Evolutionary conservation across 176 grass and related monocot genomes (phyloP).

Genomic region (Thalia dealbata): DNA sequence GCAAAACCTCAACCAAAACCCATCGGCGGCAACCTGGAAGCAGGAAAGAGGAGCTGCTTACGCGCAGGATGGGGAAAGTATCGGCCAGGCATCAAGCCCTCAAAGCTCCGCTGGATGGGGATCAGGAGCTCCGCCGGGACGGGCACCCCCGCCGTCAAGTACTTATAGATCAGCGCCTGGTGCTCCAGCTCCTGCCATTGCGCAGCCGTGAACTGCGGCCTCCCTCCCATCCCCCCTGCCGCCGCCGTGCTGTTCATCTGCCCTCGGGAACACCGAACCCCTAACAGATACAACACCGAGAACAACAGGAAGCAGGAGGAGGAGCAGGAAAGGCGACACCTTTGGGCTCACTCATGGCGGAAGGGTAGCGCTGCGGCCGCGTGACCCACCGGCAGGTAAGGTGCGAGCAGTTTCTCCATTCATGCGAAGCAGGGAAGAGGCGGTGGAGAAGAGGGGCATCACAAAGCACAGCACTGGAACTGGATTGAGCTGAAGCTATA

Average conservation of each 20-base stretch:
- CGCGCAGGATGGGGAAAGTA: conserved; percentile 69
- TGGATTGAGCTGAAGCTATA: neutral
- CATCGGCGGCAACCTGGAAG: neutral
- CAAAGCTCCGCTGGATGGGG: conserved; percentile 54
- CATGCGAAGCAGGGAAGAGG: conserved; percentile 26
- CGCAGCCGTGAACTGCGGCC: conserved; percentile 55
- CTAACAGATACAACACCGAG: neutral
- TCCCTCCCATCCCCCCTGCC: neutral
- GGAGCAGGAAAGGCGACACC: neutral
- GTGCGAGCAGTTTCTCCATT: conserved; percentile 7
- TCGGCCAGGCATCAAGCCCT: conserved; percentile 34
- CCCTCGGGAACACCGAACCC: neutral
- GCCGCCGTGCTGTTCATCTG: conserved; percentile 23
- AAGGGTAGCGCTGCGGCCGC: neutral
- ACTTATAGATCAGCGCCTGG: conserved; percentile 97
- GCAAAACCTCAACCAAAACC: neutral
- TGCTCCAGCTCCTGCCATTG: conserved; percentile 99
- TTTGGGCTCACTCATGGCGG: conserved; percentile 6
- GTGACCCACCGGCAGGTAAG: neutral
- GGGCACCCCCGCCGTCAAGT: conserved; percentile 81
- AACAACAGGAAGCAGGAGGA: neutral
- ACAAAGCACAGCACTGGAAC: conserved; percentile 15
- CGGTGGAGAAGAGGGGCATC: conserved; percentile 19
- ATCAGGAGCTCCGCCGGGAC: conserved; percentile 92
- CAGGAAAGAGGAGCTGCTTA: conserved; percentile 21